phyloP scores from a whole-genome alignment of 176 grass and related monocot species.

The Thinopyrum elongatum region DNA sequence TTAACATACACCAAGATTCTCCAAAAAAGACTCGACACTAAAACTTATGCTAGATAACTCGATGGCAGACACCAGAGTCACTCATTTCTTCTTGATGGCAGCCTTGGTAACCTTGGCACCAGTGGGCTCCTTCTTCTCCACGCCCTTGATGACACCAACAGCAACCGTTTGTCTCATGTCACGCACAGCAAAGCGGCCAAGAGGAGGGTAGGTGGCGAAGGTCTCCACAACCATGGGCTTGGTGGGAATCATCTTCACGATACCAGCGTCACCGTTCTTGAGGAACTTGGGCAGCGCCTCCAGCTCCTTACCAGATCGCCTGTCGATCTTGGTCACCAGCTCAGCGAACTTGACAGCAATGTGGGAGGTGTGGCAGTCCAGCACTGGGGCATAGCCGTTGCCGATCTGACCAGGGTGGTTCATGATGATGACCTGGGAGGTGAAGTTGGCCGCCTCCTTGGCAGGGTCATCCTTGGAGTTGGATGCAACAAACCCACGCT shows the following conservation, averaged over 20 bases:
- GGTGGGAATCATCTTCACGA: slow-evolving; percentile 94
- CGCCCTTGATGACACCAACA: slow-evolving; percentile 44
- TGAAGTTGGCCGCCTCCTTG: not conserved
- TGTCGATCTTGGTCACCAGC: slow-evolving; percentile 28
- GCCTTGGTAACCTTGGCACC: not conserved
- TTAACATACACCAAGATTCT: not conserved
- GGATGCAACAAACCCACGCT: slow-evolving; percentile 12
- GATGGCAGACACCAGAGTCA: not conserved
- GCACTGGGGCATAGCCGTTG: slow-evolving; percentile 31
- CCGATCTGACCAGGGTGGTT: slow-evolving; percentile 38
- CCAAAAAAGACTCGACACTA: not conserved
- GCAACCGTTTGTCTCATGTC: slow-evolving; percentile 88
- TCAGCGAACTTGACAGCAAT: slow-evolving; percentile 37
- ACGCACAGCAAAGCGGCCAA: slow-evolving; percentile 70
- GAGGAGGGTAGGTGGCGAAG: slow-evolving; percentile 62
- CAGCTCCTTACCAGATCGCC: slow-evolving; percentile 77
- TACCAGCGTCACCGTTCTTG: slow-evolving; percentile 88
- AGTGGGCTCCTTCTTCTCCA: not conserved
- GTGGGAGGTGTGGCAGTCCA: slow-evolving; percentile 36
- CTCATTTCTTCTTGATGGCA: not conserved
- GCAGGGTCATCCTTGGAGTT: slow-evolving; percentile 12
- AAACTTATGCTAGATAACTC: not conserved
- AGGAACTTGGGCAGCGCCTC: slow-evolving; percentile 92
- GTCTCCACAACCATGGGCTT: slow-evolving; percentile 97
- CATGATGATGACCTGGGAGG: slow-evolving; percentile 18